These are phyloP conservation scores for Flammula alnicola DNA, from an alignment of 1,284 basidiomycete species.

Conservation along the genomic window DNA sequence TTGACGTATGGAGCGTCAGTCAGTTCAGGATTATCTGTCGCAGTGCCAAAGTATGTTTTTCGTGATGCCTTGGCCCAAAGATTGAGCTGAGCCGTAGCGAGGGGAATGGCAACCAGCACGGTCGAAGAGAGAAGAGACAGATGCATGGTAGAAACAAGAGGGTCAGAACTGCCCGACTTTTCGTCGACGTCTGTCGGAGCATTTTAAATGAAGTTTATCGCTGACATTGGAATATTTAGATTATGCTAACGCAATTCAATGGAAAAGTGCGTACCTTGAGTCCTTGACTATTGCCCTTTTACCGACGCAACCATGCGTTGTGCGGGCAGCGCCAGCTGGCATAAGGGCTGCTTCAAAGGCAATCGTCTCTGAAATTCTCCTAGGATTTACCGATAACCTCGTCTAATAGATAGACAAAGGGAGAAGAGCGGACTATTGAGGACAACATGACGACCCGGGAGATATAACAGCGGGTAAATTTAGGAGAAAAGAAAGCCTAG, in stretches of 20 bases:
- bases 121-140: constrained; percentile 5
- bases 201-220: background rate
- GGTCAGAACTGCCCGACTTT: background rate
- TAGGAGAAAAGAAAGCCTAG: background rate
- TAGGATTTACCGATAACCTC: background rate
- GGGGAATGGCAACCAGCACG: constrained; percentile 5
- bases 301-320: background rate
- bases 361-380: too few relatives aligned
- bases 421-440: background rate
- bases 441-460: background rate
- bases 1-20: constrained; percentile 48
- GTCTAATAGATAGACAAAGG: background rate
- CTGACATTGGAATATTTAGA: background rate
- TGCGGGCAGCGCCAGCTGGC: background rate
- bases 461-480: background rate
- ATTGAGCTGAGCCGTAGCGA: constrained; percentile 9
- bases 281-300: background rate
- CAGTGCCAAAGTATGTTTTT: constrained; percentile 10
- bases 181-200: background rate
- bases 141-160: constrained; percentile 4
- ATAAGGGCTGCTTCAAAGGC: too few relatives aligned
- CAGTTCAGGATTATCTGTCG: constrained; percentile 39
- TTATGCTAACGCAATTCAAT: background rate
- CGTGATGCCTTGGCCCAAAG: constrained; percentile 4
- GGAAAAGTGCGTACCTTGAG: too few relatives aligned